Percentiles rank a stretch among this genome's conserved stretches.
Evolutionary conservation across 306 rosid genomes (phyloP).

Genomic region (Prunus mume): DNA sequence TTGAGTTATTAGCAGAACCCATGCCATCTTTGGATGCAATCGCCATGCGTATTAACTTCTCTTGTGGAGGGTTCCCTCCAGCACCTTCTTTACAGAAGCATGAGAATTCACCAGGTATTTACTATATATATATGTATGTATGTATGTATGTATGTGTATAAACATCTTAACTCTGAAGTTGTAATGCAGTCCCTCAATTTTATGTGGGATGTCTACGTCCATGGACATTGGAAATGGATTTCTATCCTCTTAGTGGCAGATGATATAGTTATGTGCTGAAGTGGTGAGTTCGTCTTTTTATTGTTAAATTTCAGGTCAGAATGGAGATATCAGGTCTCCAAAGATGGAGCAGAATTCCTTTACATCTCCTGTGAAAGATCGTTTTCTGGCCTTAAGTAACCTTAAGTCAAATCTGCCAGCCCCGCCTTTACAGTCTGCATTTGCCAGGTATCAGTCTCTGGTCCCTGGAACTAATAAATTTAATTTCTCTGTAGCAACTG

Average conservation of each 20-base stretch:
- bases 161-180: not conserved
- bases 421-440: constrained; percentile 93
- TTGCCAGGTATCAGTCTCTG: constrained; percentile 67
- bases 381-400: constrained; percentile 58
- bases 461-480: constrained; percentile 16
- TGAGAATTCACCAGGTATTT: constrained; percentile 64
- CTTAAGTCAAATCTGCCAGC: constrained; percentile 76
- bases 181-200: not conserved
- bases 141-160: not conserved
- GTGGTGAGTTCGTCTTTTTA: constrained; percentile 9
- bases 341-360: constrained; percentile 83
- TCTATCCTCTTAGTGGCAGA: not conserved
- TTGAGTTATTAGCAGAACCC: constrained; percentile 86
- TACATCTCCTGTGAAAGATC: constrained; percentile 88
- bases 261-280: constrained; percentile 1
- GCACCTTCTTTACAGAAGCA: constrained; percentile 67
- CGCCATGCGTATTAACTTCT: constrained; percentile 66
- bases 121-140: not conserved
- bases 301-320: constrained; percentile 59
- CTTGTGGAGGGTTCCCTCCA: constrained; percentile 73
- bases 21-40: constrained; percentile 98
- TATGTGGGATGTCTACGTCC: not conserved
- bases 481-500: constrained; percentile 12
- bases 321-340: constrained; percentile 86
- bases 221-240: constrained; percentile 2